Evolutionary conservation across 768 basidiomycete species (phyloP).

Genomic region (Agaricus subrufescens): DNA sequence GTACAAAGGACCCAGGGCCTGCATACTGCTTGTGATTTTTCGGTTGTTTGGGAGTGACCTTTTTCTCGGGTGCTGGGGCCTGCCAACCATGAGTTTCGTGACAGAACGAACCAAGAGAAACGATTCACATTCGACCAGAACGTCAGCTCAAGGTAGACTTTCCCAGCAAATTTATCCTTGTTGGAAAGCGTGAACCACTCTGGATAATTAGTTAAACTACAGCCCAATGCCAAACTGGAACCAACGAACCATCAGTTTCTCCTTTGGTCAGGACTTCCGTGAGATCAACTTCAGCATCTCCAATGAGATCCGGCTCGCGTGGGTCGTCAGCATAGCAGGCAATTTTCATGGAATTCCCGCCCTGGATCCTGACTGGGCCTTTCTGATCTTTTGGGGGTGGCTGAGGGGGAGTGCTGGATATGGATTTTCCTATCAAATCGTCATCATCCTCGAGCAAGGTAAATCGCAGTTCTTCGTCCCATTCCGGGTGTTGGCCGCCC

Average conservation of each 20-base stretch:
- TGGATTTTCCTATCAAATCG: slow-evolving; percentile 42
- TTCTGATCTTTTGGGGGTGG: slow-evolving; percentile 61
- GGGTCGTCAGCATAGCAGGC: slow-evolving; percentile 94
- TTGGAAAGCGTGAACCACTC: slow-evolving; percentile 92
- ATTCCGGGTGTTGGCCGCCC: slow-evolving; percentile 97
- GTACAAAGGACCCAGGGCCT: slow-evolving; percentile 73
- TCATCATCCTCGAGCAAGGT: slow-evolving; percentile 75
- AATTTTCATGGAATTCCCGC: slow-evolving; percentile 71
- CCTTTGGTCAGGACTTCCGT: slow-evolving; percentile 90
- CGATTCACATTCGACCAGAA: slow-evolving; percentile 84
- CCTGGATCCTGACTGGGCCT: slow-evolving; percentile 50
- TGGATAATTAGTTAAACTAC: slow-evolving; percentile 23
- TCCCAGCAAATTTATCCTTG: slow-evolving; percentile 93
- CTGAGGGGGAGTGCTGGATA: slow-evolving; percentile 52
- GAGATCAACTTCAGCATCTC: slow-evolving; percentile 84
- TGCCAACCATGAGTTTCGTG: slow-evolving; percentile 21
- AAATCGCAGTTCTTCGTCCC: slow-evolving; percentile 98
- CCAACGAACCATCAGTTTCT: slow-evolving; percentile 85
- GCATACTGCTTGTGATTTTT: slow-evolving; percentile 62
- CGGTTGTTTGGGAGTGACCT: slow-evolving; percentile 41
- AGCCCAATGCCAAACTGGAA: background rate
- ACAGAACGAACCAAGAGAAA: background rate
- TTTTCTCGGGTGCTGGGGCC: slow-evolving; percentile 81
- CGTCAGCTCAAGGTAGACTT: slow-evolving; percentile 93
- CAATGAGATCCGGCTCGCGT: slow-evolving; percentile 93